Evolutionary conservation across 192 early-diverging fungal species (phyloP), one percentile per base, ranked within the genome.

Genomic region (Rhizophagus sp.): DNA sequence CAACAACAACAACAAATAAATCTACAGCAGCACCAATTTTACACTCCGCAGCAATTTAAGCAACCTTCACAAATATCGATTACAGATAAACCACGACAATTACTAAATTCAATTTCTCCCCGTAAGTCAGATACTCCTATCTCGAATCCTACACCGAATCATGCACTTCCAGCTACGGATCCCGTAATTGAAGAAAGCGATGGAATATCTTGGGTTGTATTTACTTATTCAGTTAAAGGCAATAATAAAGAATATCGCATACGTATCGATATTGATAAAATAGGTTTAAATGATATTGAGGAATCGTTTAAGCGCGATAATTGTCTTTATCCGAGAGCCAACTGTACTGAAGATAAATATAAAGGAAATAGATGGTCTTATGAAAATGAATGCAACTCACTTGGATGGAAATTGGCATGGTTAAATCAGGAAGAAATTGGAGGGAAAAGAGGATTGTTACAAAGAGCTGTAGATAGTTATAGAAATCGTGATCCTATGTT

Each of bases 251-350:
- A 87, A 22, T 93, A 94, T 80, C 84, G 84, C 10, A 89, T 96
- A 63, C 90, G 94, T 17, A 92, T 92, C 30, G 95, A 96, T 82
- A 82, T 96, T 49, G 92, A 95, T 44, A 77, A 84, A 22, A 87
- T 90, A 49, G 25, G 81, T 83, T 11, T 88, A 36, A 63, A 66
- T 50, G 76, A 84, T 39, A 82, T 95, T 76, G 64, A 87, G 73
- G 49, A 81, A 27, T 82, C 92, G 65, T 94, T 96, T 80, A 92
- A 91, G 81, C 65, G 63, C 10, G 88, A 85, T 41, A 97, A 96
- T 81, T 96, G 94, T 80, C 89, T 97, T 47, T 97, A 97, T 79
- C 94, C 94, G 17, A 87, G 92, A 19, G 96, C 96, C 8, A 89
- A 93, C 83, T 89, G 92, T 62, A 76, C 85, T 4, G 79, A 87